Evolutionary conservation across 306 rosid species (phyloP), one percentile per base, ranked within the genome.

Genomic region (Quercus engelmannii): DNA sequence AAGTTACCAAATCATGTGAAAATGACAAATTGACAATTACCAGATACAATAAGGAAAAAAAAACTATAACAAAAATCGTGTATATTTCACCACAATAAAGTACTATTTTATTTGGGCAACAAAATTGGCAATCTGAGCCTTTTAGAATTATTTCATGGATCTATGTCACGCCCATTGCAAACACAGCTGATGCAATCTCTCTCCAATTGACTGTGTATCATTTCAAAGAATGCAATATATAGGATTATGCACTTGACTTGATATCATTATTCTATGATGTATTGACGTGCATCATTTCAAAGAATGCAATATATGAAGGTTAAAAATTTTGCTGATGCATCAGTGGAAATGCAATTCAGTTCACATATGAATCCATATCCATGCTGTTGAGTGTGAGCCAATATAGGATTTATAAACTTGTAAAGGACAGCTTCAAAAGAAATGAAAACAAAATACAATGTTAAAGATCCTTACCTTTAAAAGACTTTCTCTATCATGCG

Each of bases 401-500:
- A 23, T 14, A 20, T 26, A 49, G 5, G 15, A 25, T 65, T 59
- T 67, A 79, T 23, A 30, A 20, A 67, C 15, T 31, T 33, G 56
- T 12, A 18, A 33, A 67, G 25, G 71, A 18, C 25, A 35, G 7
- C 65, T 59, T 23, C 15, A 23, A 12, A 67, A 21, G 14, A 35
- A 4, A 26, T n/a, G 13, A 57, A 61, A 25, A 61, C 38, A 13
- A 30, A 51, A 54, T 55, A 57, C 5, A 41, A 23, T 43, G 64
- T n/a, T 21, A 18, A 35, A 75, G 55, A 70, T 20, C 41, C 83
- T 81, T 74, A 91, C 98, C 63, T 76, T 74, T 49, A 91, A 71
- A 74, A 86, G 86, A 5, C 74, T 61, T 83, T 95, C 99, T 80
- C 89, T 83, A 75, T 91, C 89, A 77, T 88, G 98, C 81, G 97